phyloP scores from a whole-genome alignment of 305 asterid genomes.

The Vinca major region DNA sequence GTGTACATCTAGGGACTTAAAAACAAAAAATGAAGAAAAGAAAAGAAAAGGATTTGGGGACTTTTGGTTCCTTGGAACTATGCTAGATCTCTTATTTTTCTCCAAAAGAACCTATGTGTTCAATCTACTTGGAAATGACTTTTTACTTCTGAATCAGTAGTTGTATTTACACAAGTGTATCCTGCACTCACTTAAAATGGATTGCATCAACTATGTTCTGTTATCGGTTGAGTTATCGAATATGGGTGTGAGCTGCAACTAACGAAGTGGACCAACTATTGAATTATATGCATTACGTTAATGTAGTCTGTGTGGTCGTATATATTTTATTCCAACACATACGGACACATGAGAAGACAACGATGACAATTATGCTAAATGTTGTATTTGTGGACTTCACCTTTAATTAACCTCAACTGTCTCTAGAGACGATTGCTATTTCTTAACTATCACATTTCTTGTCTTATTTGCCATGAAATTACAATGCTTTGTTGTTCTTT shows the following conservation, averaged over 20 bases:
- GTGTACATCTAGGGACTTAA: neutral
- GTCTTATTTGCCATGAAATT: neutral
- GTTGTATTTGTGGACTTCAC: neutral
- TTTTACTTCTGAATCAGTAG: neutral
- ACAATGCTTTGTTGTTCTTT: slow-evolving; percentile 2
- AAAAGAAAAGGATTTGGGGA: neutral
- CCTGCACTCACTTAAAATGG: neutral
- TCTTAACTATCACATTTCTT: neutral
- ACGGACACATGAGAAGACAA: neutral
- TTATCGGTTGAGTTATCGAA: neutral
- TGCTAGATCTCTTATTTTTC: neutral
- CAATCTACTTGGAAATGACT: neutral
- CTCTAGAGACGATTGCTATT: neutral
- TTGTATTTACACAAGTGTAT: neutral
- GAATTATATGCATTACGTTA: neutral
- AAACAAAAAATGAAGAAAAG: too few species aligned
- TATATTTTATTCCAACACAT: neutral
- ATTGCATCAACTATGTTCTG: neutral
- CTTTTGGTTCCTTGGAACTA: neutral
- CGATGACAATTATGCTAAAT: neutral
- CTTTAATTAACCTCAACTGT: neutral
- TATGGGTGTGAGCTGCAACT: neutral
- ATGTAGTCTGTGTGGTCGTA: neutral
- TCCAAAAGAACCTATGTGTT: neutral
- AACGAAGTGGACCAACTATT: neutral